These are phyloP conservation scores for Ogataea wickerhamii DNA, from an alignment of 805 yeast species.

Conservation along the genomic window DNA sequence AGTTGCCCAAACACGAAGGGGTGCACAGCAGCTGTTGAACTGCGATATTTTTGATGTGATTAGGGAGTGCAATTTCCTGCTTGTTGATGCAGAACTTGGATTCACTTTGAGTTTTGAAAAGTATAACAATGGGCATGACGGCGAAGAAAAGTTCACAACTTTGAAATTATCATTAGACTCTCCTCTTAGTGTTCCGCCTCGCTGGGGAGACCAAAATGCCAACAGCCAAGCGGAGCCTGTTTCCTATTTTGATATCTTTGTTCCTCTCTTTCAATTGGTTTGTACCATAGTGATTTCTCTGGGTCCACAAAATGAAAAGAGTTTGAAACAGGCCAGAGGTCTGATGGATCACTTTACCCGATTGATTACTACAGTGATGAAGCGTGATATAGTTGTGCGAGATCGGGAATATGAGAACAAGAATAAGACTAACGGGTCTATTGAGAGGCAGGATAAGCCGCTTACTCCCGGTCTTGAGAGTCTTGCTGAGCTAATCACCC, in stretches of 20 bases:
- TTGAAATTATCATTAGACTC: conserved; percentile 51
- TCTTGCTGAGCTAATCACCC: conserved; percentile 27
- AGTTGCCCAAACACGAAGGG: conserved; percentile 70
- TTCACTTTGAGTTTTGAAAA: conserved; percentile 34
- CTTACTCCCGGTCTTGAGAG: conserved; percentile 18
- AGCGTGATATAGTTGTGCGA: conserved; percentile 27
- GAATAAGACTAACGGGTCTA: not conserved
- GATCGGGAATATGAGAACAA: conserved; percentile 5
- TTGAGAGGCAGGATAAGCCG: not conserved
- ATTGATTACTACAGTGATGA: conserved; percentile 50
- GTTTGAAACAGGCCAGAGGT: conserved; percentile 48
- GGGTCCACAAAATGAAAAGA: conserved; percentile 69
- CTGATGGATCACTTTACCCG: conserved; percentile 51
- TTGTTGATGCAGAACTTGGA: conserved; percentile 79
- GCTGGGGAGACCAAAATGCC: conserved; percentile 18
- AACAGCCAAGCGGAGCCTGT: conserved; percentile 25
- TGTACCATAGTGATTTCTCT: conserved; percentile 64
- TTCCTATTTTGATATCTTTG: conserved; percentile 62
- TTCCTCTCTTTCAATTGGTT: conserved; percentile 72
- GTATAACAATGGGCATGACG: conserved; percentile 5
- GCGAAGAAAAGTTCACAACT: conserved; percentile 30
- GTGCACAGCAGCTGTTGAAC: conserved; percentile 74
- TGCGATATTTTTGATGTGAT: conserved; percentile 67
- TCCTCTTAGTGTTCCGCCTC: conserved; percentile 37
- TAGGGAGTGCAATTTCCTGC: conserved; percentile 51